These are phyloP conservation scores for Trematosphaeria pertusa DNA, from an alignment of 2,329 filamentous ascomycete genomes.

Conservation along the genomic window DNA sequence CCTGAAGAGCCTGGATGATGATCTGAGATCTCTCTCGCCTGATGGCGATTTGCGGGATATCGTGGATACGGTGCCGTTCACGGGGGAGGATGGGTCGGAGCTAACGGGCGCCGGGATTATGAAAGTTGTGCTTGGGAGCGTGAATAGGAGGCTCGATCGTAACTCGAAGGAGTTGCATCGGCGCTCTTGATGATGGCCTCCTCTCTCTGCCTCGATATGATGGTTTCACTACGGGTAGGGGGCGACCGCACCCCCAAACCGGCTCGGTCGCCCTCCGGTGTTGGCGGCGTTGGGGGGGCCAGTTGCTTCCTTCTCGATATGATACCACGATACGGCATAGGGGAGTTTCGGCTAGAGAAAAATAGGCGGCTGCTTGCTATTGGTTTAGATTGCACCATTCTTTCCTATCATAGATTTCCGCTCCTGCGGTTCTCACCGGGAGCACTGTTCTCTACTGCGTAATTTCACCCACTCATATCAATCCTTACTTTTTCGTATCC, in stretches of 20 bases:
- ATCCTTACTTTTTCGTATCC: too few relatives aligned
- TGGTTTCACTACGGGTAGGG: neutral
- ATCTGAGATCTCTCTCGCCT: slow-evolving; percentile 61
- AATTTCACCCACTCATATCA: too few relatives aligned
- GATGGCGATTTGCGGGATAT: slow-evolving; percentile 76
- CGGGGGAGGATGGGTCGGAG: slow-evolving; percentile 55
- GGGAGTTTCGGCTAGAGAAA: neutral
- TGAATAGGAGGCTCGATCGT: slow-evolving; percentile 70
- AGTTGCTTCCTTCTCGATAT: slow-evolving; percentile 4
- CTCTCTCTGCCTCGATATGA: neutral
- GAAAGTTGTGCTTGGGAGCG: slow-evolving; percentile 79
- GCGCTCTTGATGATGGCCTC: neutral
- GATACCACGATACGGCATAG: neutral
- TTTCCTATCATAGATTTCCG: too few relatives aligned
- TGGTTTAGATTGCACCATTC: neutral
- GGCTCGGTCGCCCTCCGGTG: neutral
- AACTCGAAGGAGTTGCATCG: slow-evolving; percentile 44
- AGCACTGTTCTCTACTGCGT: too few relatives aligned
- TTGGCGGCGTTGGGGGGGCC: slow-evolving; percentile 1
- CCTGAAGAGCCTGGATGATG: slow-evolving; percentile 78
- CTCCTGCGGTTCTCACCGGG: too few relatives aligned
- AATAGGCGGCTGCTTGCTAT: neutral
- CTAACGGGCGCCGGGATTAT: slow-evolving; percentile 76
- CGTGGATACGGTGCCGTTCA: slow-evolving; percentile 87
- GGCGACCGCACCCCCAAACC: neutral